These are phyloP conservation scores for Sugiyamaella paludigena DNA, from an alignment of 1,139 yeast species.

Conservation along the genomic window DNA sequence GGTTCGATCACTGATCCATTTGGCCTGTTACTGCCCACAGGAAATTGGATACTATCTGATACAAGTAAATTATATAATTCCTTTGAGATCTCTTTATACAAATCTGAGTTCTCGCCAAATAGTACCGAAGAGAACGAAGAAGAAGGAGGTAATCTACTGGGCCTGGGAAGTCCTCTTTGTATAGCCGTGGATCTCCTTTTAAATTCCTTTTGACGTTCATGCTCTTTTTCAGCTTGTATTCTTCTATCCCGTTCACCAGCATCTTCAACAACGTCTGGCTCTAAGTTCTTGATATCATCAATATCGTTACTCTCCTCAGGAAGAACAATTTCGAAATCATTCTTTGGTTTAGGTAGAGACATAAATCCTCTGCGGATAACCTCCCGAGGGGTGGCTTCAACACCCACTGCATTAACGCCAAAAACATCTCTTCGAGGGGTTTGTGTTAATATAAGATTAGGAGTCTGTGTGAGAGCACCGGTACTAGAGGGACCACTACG, in stretches of 20 bases:
- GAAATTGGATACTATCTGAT: constrained; percentile 49
- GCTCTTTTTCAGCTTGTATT: constrained; percentile 26
- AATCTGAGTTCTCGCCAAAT: constrained; percentile 1
- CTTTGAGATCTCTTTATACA: constrained; percentile 39
- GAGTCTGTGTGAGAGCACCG: constrained; percentile 9
- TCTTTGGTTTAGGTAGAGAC: constrained; percentile 53
- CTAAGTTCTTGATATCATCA: constrained; percentile 9
- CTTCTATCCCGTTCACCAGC: constrained; percentile 40
- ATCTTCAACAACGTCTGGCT: constrained; percentile 31
- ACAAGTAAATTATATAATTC: constrained; percentile 42
- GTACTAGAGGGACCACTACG: neutral
- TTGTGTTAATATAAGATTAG: constrained; percentile 10
- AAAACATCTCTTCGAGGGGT: constrained; percentile 27
- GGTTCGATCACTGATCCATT: constrained; percentile 38
- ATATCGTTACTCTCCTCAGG: constrained; percentile 31
- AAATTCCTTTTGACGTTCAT: constrained; percentile 30
- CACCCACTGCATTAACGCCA: constrained; percentile 24
- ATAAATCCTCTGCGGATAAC: constrained; percentile 38
- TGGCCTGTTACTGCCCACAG: constrained; percentile 20
- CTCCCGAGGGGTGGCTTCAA: constrained; percentile 25
- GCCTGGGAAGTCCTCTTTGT: constrained; percentile 52
- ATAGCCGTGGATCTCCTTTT: constrained; percentile 50
- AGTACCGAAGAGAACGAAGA: neutral
- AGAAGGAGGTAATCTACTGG: constrained; percentile 35
- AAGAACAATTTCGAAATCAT: constrained; percentile 54